A percentile compares a stretch with the other conserved stretches of the same genome.
Evolutionary conservation across 2,329 filamentous ascomycete species (phyloP).

Genomic region (Aspergillus sojae): DNA sequence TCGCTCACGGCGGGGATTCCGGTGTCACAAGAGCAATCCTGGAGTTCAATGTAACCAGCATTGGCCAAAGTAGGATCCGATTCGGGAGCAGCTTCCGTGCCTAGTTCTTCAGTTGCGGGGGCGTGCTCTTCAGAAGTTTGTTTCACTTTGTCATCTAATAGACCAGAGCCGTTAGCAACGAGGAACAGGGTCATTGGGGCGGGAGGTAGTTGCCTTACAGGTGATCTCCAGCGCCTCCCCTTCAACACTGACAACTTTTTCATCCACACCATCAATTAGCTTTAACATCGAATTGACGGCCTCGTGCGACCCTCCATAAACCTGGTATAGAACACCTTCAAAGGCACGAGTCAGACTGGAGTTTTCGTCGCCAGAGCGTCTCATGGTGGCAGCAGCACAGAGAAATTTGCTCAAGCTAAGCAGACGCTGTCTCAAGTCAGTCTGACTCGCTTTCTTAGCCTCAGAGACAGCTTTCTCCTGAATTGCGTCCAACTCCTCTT

Average conservation of each 20-base stretch:
- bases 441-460: constrained; percentile 49
- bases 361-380: constrained; percentile 60
- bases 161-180: constrained; percentile 12
- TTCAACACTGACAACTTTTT: constrained; percentile 61
- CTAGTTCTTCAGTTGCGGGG: constrained; percentile 39
- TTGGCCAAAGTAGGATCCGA: constrained; percentile 65
- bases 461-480: constrained; percentile 55
- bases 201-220: constrained; percentile 50
- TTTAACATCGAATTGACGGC: constrained; percentile 63
- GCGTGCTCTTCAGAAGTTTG: constrained; percentile 49
- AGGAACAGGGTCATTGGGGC: neutral
- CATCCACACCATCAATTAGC: constrained; percentile 62
- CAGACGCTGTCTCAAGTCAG: constrained; percentile 56
- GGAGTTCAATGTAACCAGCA: constrained; percentile 62
- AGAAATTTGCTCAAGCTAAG: constrained; percentile 64
- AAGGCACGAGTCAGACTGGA: constrained; percentile 63
- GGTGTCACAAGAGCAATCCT: constrained; percentile 52
- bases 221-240: constrained; percentile 56
- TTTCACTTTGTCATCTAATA: constrained; percentile 57
- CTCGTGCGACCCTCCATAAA: constrained; percentile 64
- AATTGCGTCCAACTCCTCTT: constrained; percentile 57
- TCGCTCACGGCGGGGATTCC: constrained; percentile 61
- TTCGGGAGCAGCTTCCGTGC: constrained; percentile 35
- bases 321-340: constrained; percentile 63
- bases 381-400: constrained; percentile 62